phyloP scores from a whole-genome alignment of 1,139 yeast species.

The Scheffersomyces segobiensis region DNA sequence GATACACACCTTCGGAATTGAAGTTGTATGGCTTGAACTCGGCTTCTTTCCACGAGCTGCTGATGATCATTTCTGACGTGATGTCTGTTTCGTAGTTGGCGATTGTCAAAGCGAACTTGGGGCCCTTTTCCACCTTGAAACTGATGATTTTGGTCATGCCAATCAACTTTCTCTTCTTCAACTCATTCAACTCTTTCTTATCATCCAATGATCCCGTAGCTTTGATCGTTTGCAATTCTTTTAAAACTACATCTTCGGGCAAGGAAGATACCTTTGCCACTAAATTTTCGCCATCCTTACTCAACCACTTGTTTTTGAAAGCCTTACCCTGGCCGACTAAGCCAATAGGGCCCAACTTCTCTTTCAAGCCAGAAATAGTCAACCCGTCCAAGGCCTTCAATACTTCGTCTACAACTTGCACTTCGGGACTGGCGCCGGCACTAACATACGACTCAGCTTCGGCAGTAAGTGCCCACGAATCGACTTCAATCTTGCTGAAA shows the following conservation, averaged over 20 bases:
- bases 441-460: conserved; percentile 82
- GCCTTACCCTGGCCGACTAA: conserved; percentile 96
- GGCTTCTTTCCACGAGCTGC: conserved; percentile 80
- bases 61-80: conserved; percentile 84
- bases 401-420: conserved; percentile 75
- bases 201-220: conserved; percentile 58
- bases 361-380: conserved; percentile 77
- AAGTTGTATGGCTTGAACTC: conserved; percentile 94
- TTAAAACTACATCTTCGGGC: conserved; percentile 70
- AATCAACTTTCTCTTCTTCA: conserved; percentile 91
- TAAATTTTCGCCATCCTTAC: conserved; percentile 80
- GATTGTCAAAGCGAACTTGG: conserved; percentile 79
- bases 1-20: conserved; percentile 88
- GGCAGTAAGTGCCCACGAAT: conserved; percentile 69
- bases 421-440: conserved; percentile 84
- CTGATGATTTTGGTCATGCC: conserved; percentile 71
- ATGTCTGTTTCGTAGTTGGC: conserved; percentile 87
- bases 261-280: conserved; percentile 53
- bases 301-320: conserved; percentile 97
- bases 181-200: conserved; percentile 72
- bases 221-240: conserved; percentile 60
- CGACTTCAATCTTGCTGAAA: conserved; percentile 73
- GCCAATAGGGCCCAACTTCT: conserved; percentile 79
- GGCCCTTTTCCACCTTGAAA: conserved; percentile 75
- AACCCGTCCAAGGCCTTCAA: conserved; percentile 74